Conservation (phyloP, 331 rosid genomes). For the Quercus tomentella region DNA sequence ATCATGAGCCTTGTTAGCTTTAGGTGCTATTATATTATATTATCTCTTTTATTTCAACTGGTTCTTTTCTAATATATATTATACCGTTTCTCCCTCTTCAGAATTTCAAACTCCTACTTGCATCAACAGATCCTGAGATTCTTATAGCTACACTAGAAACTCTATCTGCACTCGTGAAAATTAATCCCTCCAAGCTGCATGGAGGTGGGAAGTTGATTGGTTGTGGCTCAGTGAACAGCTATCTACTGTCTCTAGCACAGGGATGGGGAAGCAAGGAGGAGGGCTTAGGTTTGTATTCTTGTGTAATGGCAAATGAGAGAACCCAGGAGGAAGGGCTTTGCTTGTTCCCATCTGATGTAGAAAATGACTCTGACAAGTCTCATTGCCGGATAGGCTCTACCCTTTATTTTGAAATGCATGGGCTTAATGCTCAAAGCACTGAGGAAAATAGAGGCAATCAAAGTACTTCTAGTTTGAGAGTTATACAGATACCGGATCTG, state of each 20-base stretch:
- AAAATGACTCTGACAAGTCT: slow-evolving; percentile 63
- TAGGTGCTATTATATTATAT: background rate
- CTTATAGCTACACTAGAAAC: slow-evolving; percentile 86
- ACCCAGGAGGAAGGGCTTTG: slow-evolving; percentile 63
- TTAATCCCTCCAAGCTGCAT: slow-evolving; percentile 92
- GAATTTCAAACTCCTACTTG: slow-evolving; percentile 94
- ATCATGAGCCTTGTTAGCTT: slow-evolving; percentile 1
- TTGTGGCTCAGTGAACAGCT: slow-evolving; percentile 87
- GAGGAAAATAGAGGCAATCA: slow-evolving; percentile 41
- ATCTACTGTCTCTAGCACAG: slow-evolving; percentile 91
- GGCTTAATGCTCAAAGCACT: slow-evolving; percentile 44
- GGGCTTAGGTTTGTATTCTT: slow-evolving; percentile 90
- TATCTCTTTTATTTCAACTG: background rate
- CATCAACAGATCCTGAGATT: slow-evolving; percentile 94
- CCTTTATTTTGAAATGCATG: slow-evolving; percentile 89
- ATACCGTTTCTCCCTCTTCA: slow-evolving; percentile 32
- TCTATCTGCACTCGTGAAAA: slow-evolving; percentile 85
- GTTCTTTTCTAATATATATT: background rate
- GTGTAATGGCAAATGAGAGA: slow-evolving; percentile 80
- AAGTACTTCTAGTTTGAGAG: slow-evolving; percentile 50
- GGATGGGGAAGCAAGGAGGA: slow-evolving; percentile 99
- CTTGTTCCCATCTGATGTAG: slow-evolving; percentile 81
- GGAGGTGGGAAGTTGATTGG: slow-evolving; percentile 93
- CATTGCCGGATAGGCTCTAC: slow-evolving; percentile 82
- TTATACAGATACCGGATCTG: slow-evolving; percentile 81